Evolutionary conservation across 805 yeast species (phyloP).

Genomic region (Yarrowia sp.): DNA sequence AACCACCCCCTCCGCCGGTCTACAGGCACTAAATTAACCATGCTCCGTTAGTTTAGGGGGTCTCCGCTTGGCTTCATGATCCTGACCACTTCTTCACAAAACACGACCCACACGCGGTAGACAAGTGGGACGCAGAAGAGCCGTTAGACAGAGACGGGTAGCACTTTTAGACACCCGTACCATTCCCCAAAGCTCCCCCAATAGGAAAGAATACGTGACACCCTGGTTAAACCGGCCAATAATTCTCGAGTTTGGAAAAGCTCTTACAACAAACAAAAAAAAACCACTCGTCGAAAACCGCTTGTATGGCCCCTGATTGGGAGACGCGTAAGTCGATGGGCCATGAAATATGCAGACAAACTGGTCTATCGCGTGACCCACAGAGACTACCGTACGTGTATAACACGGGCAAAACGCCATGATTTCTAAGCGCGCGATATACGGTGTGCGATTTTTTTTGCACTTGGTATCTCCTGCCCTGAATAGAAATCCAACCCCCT

Average conservation of each 20-base stretch:
- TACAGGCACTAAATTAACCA: background rate
- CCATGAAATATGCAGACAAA: background rate
- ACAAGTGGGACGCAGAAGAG: background rate
- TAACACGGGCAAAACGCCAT: too few relatives aligned
- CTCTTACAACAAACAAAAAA: too few relatives aligned
- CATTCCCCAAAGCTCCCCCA: too few relatives aligned
- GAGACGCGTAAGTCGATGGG: background rate
- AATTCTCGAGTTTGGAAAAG: too few relatives aligned
- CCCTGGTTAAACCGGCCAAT: too few relatives aligned
- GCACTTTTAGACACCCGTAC: too few relatives aligned
- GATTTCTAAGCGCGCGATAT: too few relatives aligned
- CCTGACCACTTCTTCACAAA: background rate
- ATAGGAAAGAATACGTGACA: too few relatives aligned
- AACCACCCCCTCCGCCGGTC: background rate
- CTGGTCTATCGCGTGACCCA: background rate
- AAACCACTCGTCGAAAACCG: too few relatives aligned
- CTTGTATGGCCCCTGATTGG: slow-evolving; percentile 4
- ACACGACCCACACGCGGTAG: background rate
- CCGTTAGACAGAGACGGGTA: too few relatives aligned
- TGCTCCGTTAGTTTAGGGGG: background rate
- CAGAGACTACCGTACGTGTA: too few relatives aligned
- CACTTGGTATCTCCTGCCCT: background rate
- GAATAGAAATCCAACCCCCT: background rate
- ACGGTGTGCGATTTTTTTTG: background rate
- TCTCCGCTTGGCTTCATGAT: background rate